These are phyloP conservation scores for Cordyceps javanica DNA, from an alignment of 2,329 filamentous ascomycete genomes.

Conservation along the genomic window DNA sequence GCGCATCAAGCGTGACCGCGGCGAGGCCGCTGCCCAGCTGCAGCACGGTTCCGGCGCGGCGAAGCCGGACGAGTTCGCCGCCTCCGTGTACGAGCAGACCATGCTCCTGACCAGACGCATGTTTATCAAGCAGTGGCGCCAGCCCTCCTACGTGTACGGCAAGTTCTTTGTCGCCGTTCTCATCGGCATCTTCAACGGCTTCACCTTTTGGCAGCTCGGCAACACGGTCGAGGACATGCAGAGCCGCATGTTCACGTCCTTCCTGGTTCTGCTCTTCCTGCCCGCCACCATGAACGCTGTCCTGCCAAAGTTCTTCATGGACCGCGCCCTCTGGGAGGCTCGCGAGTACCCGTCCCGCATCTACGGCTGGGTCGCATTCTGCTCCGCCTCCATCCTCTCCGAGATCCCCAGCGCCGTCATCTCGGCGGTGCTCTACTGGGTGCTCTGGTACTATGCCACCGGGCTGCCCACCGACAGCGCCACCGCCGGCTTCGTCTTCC, in stretches of 20 bases:
- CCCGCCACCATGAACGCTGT: constrained; percentile 67
- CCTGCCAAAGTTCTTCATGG: constrained; percentile 71
- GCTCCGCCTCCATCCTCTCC: constrained; percentile 63
- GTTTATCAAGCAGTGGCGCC: constrained; percentile 69
- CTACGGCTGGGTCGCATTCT: constrained; percentile 73
- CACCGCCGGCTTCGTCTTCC: constrained; percentile 66
- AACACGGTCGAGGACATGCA: constrained; percentile 63
- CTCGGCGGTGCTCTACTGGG: constrained; percentile 60
- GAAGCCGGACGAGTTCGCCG: constrained; percentile 55
- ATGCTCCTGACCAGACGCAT: constrained; percentile 61
- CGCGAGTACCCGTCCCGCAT: constrained; percentile 69
- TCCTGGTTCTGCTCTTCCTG: constrained; percentile 59
- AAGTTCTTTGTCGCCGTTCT: constrained; percentile 68
- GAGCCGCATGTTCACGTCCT: constrained; percentile 69
- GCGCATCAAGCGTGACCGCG: constrained; percentile 39
- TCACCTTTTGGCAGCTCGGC: constrained; percentile 69
- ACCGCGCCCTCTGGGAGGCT: constrained; percentile 66
- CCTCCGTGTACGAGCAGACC: constrained; percentile 57
- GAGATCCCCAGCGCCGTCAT: constrained; percentile 68
- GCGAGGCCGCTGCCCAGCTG: constrained; percentile 18
- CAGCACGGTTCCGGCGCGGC: constrained; percentile 18
- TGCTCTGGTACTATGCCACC: constrained; percentile 70
- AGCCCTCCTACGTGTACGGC: constrained; percentile 69
- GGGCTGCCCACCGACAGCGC: constrained; percentile 61
- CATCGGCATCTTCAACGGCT: constrained; percentile 71